Conservation (phyloP, 2,329 filamentous ascomycete genomes). For the Epichloe glyceriae region DNA sequence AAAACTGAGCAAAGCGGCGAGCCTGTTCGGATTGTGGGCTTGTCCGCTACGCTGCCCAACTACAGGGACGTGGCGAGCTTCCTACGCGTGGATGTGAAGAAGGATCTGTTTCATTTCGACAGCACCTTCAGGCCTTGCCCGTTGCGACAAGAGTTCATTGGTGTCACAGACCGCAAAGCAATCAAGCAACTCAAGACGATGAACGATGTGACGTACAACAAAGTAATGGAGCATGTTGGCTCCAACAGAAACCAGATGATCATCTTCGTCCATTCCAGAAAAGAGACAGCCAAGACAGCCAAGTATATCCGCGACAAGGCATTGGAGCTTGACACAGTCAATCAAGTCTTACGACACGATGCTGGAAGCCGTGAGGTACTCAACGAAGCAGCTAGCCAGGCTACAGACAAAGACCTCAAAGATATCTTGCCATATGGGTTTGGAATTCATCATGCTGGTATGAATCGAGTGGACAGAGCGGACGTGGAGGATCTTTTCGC, state of each 20-base stretch:
- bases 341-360: conserved; percentile 86
- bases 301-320: conserved; percentile 95
- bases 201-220: conserved; percentile 98
- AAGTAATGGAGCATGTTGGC: conserved; percentile 92
- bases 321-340: conserved; percentile 92
- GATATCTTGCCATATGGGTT: conserved; percentile 93
- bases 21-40: conserved; percentile 77
- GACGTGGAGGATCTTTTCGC: conserved; percentile 92
- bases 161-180: conserved; percentile 92
- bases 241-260: conserved; percentile 93
- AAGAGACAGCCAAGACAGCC: conserved; percentile 95
- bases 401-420: conserved; percentile 79
- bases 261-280: conserved; percentile 95
- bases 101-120: conserved; percentile 92
- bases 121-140: conserved; percentile 88
- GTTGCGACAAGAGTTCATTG: conserved; percentile 91
- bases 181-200: conserved; percentile 99
- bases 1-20: conserved; percentile 91
- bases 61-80: conserved; percentile 95
- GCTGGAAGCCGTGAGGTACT: conserved; percentile 83
- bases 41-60: conserved; percentile 92
- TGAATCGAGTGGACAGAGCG: conserved; percentile 88
- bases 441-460: conserved; percentile 95
- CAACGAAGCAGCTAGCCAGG: conserved; percentile 68
- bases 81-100: conserved; percentile 72